phyloP scores from a whole-genome alignment of 108 stramenopile species.

The Skeletonema marinoi region DNA sequence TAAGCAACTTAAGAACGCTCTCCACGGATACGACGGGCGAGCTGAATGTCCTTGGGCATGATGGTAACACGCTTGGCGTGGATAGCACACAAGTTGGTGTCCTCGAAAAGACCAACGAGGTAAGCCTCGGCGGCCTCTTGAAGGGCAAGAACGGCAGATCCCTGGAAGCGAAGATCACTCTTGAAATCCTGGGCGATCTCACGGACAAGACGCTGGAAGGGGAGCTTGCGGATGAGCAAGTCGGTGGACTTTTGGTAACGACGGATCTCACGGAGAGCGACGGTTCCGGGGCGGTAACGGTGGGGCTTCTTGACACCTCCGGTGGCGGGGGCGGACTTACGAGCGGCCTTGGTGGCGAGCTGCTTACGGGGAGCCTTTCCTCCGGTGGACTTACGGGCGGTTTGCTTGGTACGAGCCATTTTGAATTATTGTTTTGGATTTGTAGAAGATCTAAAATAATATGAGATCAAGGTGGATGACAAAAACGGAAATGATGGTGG shows the following conservation, averaged over 20 bases:
- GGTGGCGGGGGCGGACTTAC: conserved; percentile 71
- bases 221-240: conserved; percentile 94
- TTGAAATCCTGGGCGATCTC: conserved; percentile 89
- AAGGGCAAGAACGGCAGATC: conserved; percentile 90
- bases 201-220: conserved; percentile 92
- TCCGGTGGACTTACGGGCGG: no score
- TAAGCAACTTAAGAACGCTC: conserved; percentile 68
- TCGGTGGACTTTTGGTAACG: conserved; percentile 94
- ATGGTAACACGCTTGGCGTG: conserved; percentile 97
- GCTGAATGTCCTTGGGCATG: conserved; percentile 96
- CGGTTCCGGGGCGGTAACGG: conserved; percentile 6
- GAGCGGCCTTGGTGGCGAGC: conserved; percentile 83
- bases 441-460: no score
- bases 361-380: no score
- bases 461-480: no score
- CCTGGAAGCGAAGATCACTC: conserved; percentile 92
- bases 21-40: conserved; percentile 84
- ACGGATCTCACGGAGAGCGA: conserved; percentile 95
- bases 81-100: conserved; percentile 95
- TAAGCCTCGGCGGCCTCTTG: conserved; percentile 93
- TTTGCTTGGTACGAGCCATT: conserved; percentile 27
- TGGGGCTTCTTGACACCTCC: conserved; percentile 81
- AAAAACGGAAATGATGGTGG: no score
- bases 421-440: no score
- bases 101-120: conserved; percentile 93